A percentile compares a stretch with the other conserved stretches of the same genome.
phyloP scores from a whole-genome alignment of 1,284 basidiomycete genomes.

The Xerocomus amazonicus region DNA sequence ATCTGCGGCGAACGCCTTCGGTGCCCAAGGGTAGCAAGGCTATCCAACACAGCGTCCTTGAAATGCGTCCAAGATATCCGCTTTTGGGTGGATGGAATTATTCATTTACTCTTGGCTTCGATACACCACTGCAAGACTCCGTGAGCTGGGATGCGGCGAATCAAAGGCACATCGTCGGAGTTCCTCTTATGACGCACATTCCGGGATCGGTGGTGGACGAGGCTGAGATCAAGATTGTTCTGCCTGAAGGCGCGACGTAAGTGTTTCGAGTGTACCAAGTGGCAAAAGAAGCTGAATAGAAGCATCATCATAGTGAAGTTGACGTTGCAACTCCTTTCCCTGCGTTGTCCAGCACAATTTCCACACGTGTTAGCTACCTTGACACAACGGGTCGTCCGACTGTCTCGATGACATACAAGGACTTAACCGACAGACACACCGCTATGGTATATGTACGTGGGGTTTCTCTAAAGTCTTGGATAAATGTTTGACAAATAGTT shows the following conservation, averaged over 20 bases:
- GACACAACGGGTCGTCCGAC: slow-evolving; percentile 90
- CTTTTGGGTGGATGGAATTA: slow-evolving; percentile 98
- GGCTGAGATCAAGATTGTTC: slow-evolving; percentile 75
- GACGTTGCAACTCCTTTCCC: slow-evolving; percentile 78
- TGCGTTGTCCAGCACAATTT: slow-evolving; percentile 55
- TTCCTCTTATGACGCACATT: slow-evolving; percentile 86
- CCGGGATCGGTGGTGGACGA: slow-evolving; percentile 79
- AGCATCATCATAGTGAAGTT: slow-evolving; percentile 56
- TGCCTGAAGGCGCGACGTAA: slow-evolving; percentile 93
- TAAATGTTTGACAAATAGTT: slow-evolving; percentile 17
- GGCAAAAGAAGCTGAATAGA: slow-evolving; percentile 5
- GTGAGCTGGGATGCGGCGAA: slow-evolving; percentile 56
- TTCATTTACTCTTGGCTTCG: slow-evolving; percentile 91
- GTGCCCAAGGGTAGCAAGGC: slow-evolving; percentile 51
- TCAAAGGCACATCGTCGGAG: slow-evolving; percentile 68
- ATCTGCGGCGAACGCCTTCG: slow-evolving; percentile 67
- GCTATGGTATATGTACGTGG: slow-evolving; percentile 67
- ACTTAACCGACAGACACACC: slow-evolving; percentile 78
- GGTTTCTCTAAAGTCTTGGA: slow-evolving; percentile 1
- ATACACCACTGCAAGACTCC: slow-evolving; percentile 77
- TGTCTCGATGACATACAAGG: slow-evolving; percentile 69
- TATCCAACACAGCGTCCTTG: slow-evolving; percentile 62
- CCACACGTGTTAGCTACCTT: slow-evolving; percentile 82
- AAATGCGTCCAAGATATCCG: slow-evolving; percentile 89
- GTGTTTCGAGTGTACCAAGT: slow-evolving; percentile 31